Base-by-base conservation (phyloP, 2,329 filamentous ascomycete species). In the Colletotrichum noveboracense region DNA sequence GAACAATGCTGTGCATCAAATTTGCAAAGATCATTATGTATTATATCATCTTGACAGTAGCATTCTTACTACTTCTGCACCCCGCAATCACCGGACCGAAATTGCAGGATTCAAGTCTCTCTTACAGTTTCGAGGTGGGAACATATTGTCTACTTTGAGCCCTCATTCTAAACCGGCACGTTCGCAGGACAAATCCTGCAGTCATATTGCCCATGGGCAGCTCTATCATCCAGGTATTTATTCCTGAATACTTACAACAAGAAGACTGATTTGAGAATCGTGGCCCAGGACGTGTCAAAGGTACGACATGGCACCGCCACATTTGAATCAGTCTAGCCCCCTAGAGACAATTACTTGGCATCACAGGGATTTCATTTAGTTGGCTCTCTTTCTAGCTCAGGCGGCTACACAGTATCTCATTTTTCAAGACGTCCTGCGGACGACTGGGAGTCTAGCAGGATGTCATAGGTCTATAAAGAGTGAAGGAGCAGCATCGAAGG, bases 31-130 rank as follows among this genome's bases (percentile, higher is more conserved):
- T 0, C 0, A 43, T 3, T 10, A 4, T 43, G 18, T 18, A 3
- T 6, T 16, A 16, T 7, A 2, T 16, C 12, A n/a, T 48, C 1
- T 48, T 0, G 16, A 43, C 38, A 6, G 3, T 9, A n/a, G 38
- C 18, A n/a, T 48, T 48, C 1, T 2, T 48, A 3, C 0, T 3
- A 0, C 38, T 7, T 5, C 0, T n/a, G 9, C 1, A 2, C 5
- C 38, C 18, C 9, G 9, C 38, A 12, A 43, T 18, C 2, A 18
- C 0, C 3, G 16, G 1, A n/a, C 8, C 2, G 5, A 1, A 4
- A 4, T 5, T 9, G 7, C 16, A 9, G 7, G 7, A 1, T 38
- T 3, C 1, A 9, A 38, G 36, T 18, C 1, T 38, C 8, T n/a
- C 38, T 43, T n/a, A 43, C 38, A 10, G 18, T 43, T 43, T 12